These are phyloP conservation scores for Streptanthus diversifolius DNA, from an alignment of 345 rosid species.

Conservation along the genomic window DNA sequence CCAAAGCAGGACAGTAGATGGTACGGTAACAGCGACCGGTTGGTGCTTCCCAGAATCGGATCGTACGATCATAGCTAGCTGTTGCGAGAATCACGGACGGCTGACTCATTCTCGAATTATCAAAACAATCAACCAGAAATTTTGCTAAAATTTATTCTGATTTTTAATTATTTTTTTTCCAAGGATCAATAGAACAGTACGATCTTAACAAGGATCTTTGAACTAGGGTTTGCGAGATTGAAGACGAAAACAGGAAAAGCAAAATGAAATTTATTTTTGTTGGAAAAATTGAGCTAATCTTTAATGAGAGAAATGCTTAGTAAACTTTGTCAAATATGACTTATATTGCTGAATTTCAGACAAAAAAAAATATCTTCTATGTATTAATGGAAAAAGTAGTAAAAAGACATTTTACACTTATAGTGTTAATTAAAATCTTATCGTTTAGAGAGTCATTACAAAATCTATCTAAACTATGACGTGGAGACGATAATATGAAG, in stretches of 20 bases:
- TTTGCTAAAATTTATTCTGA: background rate
- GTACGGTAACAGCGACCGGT: conserved; percentile 85
- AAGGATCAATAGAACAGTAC: background rate
- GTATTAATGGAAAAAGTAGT: background rate
- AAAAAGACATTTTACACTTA: background rate
- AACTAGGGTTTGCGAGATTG: background rate
- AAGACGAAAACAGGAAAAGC: background rate
- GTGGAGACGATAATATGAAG: background rate
- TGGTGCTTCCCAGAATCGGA: conserved; percentile 88
- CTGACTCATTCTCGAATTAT: background rate
- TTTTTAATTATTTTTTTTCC: background rate
- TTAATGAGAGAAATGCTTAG: background rate
- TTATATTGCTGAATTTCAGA: background rate
- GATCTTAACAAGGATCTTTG: background rate
- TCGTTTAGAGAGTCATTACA: background rate
- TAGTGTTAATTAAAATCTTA: background rate
- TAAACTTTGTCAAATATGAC: background rate
- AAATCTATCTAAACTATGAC: background rate
- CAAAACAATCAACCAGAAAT: background rate
- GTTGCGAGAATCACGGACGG: conserved; percentile 82
- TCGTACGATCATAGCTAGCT: conserved; percentile 89
- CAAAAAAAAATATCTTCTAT: background rate
- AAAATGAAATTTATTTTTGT: background rate
- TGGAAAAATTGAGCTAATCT: background rate
- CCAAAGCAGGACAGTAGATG: conserved; percentile 54